A percentile compares a stretch with the other conserved stretches of the same genome.
Conservation (phyloP, 768 basidiomycete species). For the Termitomyces eurrhizus region DNA sequence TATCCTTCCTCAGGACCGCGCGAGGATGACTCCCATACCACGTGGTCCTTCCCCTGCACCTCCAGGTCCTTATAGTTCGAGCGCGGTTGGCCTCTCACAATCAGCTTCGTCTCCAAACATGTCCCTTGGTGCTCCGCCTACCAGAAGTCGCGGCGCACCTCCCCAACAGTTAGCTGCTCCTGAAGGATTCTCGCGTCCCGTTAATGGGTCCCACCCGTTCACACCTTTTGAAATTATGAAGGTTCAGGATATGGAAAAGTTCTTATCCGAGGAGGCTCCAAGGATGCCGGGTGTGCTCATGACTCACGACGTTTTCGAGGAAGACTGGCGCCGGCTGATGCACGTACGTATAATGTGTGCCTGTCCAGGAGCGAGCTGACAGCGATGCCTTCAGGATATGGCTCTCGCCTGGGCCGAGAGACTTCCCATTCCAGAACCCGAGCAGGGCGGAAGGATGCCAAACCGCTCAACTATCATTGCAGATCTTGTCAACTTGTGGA, state of each 20-base stretch:
- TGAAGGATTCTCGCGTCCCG: conserved; percentile 70
- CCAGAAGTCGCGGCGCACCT: conserved; percentile 22
- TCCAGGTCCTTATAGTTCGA: conserved; percentile 17
- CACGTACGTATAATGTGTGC: conserved; percentile 41
- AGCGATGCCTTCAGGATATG: conserved; percentile 49
- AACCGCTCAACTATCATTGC: conserved; percentile 57
- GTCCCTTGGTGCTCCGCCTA: conserved; percentile 20
- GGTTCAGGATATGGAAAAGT: conserved; percentile 74
- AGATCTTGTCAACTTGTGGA: conserved; percentile 82
- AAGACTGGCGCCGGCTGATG: conserved; percentile 80
- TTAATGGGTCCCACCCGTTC: conserved; percentile 64
- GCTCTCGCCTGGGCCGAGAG: conserved; percentile 74
- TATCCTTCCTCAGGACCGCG: conserved; percentile 25
- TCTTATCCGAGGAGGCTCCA: conserved; percentile 58
- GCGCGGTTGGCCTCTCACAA: conserved; percentile 15
- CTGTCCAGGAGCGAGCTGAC: not conserved
- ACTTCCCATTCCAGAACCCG: conserved; percentile 56
- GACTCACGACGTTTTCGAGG: conserved; percentile 72
- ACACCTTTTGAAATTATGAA: conserved; percentile 67
- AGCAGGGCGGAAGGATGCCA: conserved; percentile 43
- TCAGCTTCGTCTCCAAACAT: conserved; percentile 32
- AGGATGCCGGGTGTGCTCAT: conserved; percentile 70
- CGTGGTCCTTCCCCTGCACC: conserved; percentile 23
- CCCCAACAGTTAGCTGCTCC: conserved; percentile 52
- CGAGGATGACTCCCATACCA: conserved; percentile 54